Evolutionary conservation across 225 moss, liverwort and hornwort genomes (phyloP).

Genomic region (Antitrichia curtipendula): DNA sequence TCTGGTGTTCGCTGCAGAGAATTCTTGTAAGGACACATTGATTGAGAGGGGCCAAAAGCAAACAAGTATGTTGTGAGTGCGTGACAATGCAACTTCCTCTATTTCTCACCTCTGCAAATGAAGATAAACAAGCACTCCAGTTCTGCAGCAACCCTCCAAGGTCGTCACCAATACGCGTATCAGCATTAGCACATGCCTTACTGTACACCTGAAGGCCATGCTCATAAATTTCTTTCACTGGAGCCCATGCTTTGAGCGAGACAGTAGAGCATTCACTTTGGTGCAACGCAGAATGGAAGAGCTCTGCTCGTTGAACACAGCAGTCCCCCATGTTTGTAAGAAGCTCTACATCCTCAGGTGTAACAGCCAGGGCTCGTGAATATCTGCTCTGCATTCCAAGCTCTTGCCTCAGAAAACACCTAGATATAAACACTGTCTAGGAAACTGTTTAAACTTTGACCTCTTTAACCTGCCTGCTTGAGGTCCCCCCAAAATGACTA

Average conservation of each 20-base stretch:
- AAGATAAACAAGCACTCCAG: constrained; percentile 62
- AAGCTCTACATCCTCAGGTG: constrained; percentile 79
- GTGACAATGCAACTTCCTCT: background rate
- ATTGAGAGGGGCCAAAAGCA: background rate
- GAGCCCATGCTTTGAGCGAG: constrained; percentile 20
- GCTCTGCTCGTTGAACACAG: constrained; percentile 59
- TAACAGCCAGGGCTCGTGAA: constrained; percentile 32
- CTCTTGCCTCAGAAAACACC: constrained; percentile 1
- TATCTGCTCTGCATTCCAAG: constrained; percentile 63
- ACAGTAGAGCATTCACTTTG: background rate
- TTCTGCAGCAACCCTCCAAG: constrained; percentile 74
- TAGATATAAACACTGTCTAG: background rate
- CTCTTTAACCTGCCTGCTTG: background rate
- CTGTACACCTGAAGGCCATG: constrained; percentile 47
- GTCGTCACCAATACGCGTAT: constrained; percentile 74
- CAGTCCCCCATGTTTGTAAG: constrained; percentile 73
- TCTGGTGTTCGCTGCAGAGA: constrained; percentile 55
- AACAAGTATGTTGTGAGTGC: background rate
- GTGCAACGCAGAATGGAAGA: constrained; percentile 25
- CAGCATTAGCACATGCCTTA: constrained; percentile 68
- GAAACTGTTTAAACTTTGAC: background rate
- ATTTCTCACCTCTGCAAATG: constrained; percentile 48
- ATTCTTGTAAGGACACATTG: background rate
- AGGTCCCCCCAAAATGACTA: background rate
- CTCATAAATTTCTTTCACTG: constrained; percentile 42